Evolutionary conservation across 768 basidiomycete genomes (phyloP), one percentile per base, ranked within the genome.

Genomic region (Amanita polypyramis): DNA sequence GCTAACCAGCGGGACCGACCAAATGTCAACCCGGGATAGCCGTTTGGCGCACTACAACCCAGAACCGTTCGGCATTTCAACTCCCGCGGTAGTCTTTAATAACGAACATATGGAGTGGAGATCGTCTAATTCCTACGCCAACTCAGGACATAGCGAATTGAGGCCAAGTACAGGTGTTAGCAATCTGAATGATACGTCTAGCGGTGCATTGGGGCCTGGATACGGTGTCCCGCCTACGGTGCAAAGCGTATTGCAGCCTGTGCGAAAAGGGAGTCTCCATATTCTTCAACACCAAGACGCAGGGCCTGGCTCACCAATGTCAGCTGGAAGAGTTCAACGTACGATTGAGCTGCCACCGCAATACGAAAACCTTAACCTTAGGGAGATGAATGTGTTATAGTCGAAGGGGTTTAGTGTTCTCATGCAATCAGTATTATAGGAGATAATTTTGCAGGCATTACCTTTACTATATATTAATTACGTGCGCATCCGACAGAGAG

Each of bases 221-320:
- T 36, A 2, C 25, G 25, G 25, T 4, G 25, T 14, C 15, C 25
- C 15, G 14, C 27, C 40, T n/a, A 10, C n/a, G 4, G 1, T 12
- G 8, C 25, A 23, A 17, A 14, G 9, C 25, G 4, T n/a, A n/a
- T 42, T n/a, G 4, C 25, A 17, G 9, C n/a, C 21, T 29, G 25
- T 27, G 5, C 40, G 25, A 27, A 78, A 78, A 54, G 75, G 75
- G 45, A 68, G 70, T 6, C 62, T 90, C 27, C 88, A 89, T 57
- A 76, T 87, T 56, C 75, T 90, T 37, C 88, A 90, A 63, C 87
- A 91, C 55, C 84, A 89, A 54, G 87, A 91, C 58, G 87, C 84
- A 0, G 87, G 87, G 1, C 73, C 77, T 6, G 72, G 71, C 49
- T 61, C 60, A 32, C 51, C 58, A 6, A 33, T 46, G 52, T 52